Percentiles rank a stretch among this genome's conserved stretches.
phyloP scores from a whole-genome alignment of 2,329 filamentous ascomycete genomes.

The Trichoderma harzianum region DNA sequence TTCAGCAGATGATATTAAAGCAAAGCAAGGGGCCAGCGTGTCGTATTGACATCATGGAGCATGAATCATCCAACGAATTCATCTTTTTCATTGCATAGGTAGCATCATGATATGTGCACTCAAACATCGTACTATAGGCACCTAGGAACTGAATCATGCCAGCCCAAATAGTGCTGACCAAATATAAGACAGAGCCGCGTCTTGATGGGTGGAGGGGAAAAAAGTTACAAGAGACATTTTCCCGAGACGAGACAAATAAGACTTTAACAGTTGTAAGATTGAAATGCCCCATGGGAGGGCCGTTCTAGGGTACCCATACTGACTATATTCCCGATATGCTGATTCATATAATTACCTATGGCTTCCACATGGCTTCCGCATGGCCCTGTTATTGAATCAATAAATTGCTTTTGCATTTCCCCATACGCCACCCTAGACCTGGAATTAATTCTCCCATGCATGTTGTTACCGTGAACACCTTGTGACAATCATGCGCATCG shows the following conservation, averaged over 20 bases:
- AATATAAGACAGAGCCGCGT: neutral
- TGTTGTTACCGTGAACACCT: neutral
- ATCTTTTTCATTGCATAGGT: neutral
- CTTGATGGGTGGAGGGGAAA: neutral
- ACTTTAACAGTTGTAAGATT: neutral
- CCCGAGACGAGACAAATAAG: neutral
- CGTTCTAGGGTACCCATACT: neutral
- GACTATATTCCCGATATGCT: neutral
- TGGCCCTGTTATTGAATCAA: neutral
- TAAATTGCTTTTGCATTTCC: neutral
- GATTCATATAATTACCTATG: neutral
- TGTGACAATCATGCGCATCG: neutral
- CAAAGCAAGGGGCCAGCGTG: neutral
- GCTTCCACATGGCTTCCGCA: neutral
- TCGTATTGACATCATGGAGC: neutral
- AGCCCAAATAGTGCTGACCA: neutral
- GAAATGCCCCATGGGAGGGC: neutral
- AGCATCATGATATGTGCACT: neutral
- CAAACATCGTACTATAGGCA: neutral
- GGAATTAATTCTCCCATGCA: neutral
- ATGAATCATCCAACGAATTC: neutral
- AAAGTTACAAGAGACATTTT: neutral
- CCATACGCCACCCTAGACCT: neutral
- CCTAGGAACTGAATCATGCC: neutral
- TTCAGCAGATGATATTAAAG: neutral